A percentile compares a stretch with the other conserved stretches of the same genome.
Evolutionary conservation across 2,329 filamentous ascomycete species (phyloP).

Genomic region (Fusarium euwallaceae): DNA sequence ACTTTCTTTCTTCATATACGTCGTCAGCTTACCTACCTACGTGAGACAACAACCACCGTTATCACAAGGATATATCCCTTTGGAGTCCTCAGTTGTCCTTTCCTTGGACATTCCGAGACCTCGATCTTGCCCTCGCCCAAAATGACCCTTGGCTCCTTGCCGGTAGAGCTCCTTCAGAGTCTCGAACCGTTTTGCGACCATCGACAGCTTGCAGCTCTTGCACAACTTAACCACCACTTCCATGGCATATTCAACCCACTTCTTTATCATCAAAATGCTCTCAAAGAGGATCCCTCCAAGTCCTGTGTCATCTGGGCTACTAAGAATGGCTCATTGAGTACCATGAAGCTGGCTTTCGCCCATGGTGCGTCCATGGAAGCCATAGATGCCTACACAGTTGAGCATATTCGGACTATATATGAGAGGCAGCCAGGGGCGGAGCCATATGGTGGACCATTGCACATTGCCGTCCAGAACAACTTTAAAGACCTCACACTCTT

Average conservation of each 20-base stretch:
- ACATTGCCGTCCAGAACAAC: not conserved
- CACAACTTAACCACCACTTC: not conserved
- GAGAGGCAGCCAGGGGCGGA: not conserved
- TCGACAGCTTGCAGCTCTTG: not conserved
- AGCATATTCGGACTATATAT: not conserved
- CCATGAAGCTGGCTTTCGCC: not conserved
- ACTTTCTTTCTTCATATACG: not conserved
- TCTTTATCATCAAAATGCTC: not conserved
- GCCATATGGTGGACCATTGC: not conserved
- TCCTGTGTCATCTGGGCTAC: not conserved
- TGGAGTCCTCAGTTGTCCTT: not conserved
- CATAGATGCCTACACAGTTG: not conserved
- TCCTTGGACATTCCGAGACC: not conserved
- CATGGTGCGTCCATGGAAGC: not conserved
- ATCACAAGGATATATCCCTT: not conserved
- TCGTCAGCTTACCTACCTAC: not conserved
- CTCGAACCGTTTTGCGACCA: not conserved
- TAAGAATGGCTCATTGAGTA: not conserved
- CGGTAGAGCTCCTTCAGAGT: not conserved
- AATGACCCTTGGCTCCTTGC: not conserved
- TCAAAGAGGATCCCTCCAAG: not conserved
- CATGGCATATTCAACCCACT: not conserved
- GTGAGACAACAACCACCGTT: not conserved
- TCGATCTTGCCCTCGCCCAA: not conserved
- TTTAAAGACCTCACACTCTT: not conserved